These are phyloP conservation scores for Cardamine resedifolia DNA, from an alignment of 345 rosid species.

Conservation along the genomic window DNA sequence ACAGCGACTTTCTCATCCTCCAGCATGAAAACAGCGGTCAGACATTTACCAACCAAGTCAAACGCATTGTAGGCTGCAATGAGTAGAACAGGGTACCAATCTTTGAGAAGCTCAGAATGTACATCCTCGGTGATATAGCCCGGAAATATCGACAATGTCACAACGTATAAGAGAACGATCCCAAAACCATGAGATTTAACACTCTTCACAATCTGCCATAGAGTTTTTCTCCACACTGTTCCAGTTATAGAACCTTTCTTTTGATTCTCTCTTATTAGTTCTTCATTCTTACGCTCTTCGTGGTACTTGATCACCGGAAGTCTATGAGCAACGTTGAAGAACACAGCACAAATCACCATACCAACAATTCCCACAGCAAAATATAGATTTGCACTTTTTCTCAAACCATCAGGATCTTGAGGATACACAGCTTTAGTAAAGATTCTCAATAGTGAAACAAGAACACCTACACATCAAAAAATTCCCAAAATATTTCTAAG, in stretches of 20 bases:
- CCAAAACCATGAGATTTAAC: constrained; percentile 85
- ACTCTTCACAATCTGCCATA: constrained; percentile 57
- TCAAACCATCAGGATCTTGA: constrained; percentile 68
- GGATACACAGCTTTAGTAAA: constrained; percentile 76
- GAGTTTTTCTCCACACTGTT: constrained; percentile 58
- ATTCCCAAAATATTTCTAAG: neutral
- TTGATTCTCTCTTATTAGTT: constrained; percentile 51
- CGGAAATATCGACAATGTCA: constrained; percentile 85
- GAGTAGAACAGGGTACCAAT: constrained; percentile 82
- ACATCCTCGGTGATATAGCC: constrained; percentile 93
- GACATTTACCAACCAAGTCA: constrained; percentile 82
- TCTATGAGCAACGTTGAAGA: constrained; percentile 65
- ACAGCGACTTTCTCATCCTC: constrained; percentile 66
- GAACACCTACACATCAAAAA: constrained; percentile 57
- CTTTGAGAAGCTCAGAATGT: constrained; percentile 69
- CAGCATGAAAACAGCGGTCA: constrained; percentile 67
- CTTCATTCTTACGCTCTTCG: constrained; percentile 58
- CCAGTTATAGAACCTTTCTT: constrained; percentile 56
- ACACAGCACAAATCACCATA: constrained; percentile 66
- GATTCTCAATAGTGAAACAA: constrained; percentile 77
- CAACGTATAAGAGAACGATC: constrained; percentile 57
- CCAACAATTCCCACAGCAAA: constrained; percentile 71
- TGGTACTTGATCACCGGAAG: constrained; percentile 83
- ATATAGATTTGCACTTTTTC: constrained; percentile 81
- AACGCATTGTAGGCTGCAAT: constrained; percentile 79